Evolutionary conservation across 139 green algal genomes (phyloP), one percentile per base, ranked within the genome.

Genomic region (Gonium pectorale): DNA sequence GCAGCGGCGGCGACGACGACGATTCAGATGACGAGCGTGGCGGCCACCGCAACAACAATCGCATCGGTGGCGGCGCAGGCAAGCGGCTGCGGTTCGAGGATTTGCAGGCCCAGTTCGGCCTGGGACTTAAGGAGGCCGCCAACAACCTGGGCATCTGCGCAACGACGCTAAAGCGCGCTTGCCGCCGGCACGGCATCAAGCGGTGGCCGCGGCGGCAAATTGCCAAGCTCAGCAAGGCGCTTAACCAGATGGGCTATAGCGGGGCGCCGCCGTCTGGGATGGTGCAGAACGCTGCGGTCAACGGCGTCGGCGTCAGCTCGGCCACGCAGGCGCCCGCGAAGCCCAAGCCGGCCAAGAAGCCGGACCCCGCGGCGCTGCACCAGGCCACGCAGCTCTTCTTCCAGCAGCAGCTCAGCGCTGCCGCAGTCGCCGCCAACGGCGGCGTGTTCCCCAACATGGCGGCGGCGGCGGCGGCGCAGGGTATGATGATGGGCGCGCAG

Each of bases 121-220:
- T 94, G 38, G 95, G 95, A 5, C 87, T 98, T 6, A 97, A 98
- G 85, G 93, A 98, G 70, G 95, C 95, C 0, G 95, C 95, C 0
- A 72, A 72, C 52, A 93, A 93, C 66, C 87, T 98, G 54, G 94
- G 95, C 51, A 96, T 98, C 85, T 98, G 95, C 80, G 91, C 95
- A 0, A 98, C 95, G n/a, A 98, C 95, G 15, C 89, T 98, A 6
- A 98, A 98, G 85, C 88, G 90, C 9, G 93, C 93, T 0, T 97
- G 95, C 91, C 80, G 95, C 40, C 93, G 95, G 1, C 93, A 98
- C 73, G 94, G 94, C 78, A 97, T 98, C 86, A 93, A 93, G 62
- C 89, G 95, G 37, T 98, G 95, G 95, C 95, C 95, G 1, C 90
- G 95, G 6, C 79, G 91, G 15, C 87, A 92, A 79, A 91, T 92